Evolutionary conservation across 208 protist genomes (phyloP), one percentile per base, ranked within the genome.

Genomic region (Acanthamoeba royreba): DNA sequence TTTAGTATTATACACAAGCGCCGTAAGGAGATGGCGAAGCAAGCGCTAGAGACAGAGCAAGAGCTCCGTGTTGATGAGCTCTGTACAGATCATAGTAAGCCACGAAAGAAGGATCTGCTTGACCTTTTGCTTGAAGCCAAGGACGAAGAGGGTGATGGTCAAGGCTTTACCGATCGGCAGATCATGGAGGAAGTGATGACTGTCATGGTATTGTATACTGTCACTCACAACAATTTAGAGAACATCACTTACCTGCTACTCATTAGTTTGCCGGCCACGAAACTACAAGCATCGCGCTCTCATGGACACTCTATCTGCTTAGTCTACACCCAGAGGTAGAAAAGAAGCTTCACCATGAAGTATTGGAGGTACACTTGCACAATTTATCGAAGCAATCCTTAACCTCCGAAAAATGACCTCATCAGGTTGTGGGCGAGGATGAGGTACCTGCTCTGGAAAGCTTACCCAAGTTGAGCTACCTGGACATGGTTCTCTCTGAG

Each of bases 251-350:
- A 9, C 42, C 13, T 81, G 17, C 31, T 42, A 1, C 7, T 28
- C 0, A 25, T 22, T 0, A 25, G 74, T 86, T 86, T 86, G 74
- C 74, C 9, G 74, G 74, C 2, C 74, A 86, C 45, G 74, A 86
- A 33, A 86, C 74, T 8, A 86, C 74, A 33, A 55, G 43, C 74
- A 86, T 86, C 74, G 40, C 74, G 40, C 43, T 86, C 25, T 86
- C 74, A n/a, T 90, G 83, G 83, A 90, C 83, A 9, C 83, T 90
- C 17, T 90, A 90, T 17, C 40, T 90, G 52, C 33, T 90, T 25
- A 52, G 47, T 0, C 45, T 66, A 38, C 83, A 90, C 52, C 33
- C 52, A 19, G 25, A 38, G 33, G 83, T 90, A 9, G 83, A 90
- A 38, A 52, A 61, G 19, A 55, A 15, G 43, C 47, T 90, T 43